These are phyloP conservation scores for Galeopsis tetrahit DNA, from an alignment of 257 asterid genomes.

Conservation along the genomic window DNA sequence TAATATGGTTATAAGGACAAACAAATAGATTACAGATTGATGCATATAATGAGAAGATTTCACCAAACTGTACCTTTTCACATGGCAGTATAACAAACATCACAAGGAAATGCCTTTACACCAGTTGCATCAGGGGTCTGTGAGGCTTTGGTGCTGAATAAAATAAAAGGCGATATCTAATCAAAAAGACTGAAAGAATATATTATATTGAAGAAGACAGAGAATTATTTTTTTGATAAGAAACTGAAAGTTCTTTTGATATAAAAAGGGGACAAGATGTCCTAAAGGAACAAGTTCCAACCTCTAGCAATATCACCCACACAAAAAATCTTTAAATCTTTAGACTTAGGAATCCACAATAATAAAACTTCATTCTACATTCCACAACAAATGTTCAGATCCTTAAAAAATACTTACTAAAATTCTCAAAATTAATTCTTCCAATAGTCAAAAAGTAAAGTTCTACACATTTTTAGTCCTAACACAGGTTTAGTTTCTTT, in stretches of 20 bases:
- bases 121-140: slow-evolving; percentile 47
- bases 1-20: neutral
- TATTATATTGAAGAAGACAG: slow-evolving; percentile 5
- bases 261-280: neutral
- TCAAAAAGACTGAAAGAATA: slow-evolving; percentile 20
- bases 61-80: slow-evolving; percentile 35
- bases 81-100: slow-evolving; percentile 28
- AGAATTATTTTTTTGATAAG: neutral
- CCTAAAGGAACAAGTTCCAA: slow-evolving; percentile 1
- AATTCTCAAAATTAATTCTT: neutral
- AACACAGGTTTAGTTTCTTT: neutral
- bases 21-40: slow-evolving; percentile 19
- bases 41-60: slow-evolving; percentile 28
- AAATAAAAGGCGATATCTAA: slow-evolving; percentile 23
- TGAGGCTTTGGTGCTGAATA: slow-evolving; percentile 84
- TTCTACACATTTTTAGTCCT: neutral
- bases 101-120: slow-evolving; percentile 28
- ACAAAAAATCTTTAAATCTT: neutral
- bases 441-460: neutral
- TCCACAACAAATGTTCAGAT: neutral
- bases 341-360: neutral
- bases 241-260: neutral
- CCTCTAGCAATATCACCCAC: neutral
- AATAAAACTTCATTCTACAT: neutral
- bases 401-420: neutral